Percentiles rank a stretch among this genome's conserved stretches.
phyloP scores from a whole-genome alignment of 805 yeast genomes.

The Ogataea pini region DNA sequence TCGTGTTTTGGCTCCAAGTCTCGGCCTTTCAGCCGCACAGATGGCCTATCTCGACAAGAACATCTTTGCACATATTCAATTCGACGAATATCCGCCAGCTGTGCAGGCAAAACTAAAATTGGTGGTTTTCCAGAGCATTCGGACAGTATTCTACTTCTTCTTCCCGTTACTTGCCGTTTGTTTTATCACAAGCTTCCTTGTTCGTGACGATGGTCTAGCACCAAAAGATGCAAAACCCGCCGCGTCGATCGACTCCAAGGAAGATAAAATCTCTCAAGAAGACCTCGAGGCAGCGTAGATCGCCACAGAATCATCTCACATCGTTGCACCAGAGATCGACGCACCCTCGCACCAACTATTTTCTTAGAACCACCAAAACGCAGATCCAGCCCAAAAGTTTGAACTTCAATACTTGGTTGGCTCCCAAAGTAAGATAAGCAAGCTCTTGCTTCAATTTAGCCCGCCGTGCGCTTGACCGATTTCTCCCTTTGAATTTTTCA shows the following conservation, averaged over 20 bases:
- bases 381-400: too few species aligned
- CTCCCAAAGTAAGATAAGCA: background rate
- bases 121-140: constrained; percentile 36
- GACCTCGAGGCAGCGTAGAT: too few species aligned
- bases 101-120: constrained; percentile 27
- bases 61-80: constrained; percentile 35
- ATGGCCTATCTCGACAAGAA: constrained; percentile 28
- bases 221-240: background rate
- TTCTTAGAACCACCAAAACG: too few species aligned
- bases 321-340: background rate
- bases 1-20: constrained; percentile 3
- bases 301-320: too few species aligned
- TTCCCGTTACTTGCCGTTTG: constrained; percentile 41
- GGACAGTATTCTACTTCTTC: constrained; percentile 36
- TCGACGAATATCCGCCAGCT: constrained; percentile 23
- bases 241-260: background rate
- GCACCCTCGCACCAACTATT: background rate
- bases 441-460: background rate
- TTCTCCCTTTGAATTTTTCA: background rate
- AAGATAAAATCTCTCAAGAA: too few species aligned
- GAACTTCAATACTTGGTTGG: too few species aligned
- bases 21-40: constrained; percentile 15
- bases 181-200: constrained; percentile 33
- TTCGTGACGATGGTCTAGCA: constrained; percentile 42
- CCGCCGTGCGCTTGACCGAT: background rate